A percentile compares a stretch with the other conserved stretches of the same genome.
Evolutionary conservation across 768 basidiomycete genomes (phyloP).

Genomic region (Favolaschia claudopus): DNA sequence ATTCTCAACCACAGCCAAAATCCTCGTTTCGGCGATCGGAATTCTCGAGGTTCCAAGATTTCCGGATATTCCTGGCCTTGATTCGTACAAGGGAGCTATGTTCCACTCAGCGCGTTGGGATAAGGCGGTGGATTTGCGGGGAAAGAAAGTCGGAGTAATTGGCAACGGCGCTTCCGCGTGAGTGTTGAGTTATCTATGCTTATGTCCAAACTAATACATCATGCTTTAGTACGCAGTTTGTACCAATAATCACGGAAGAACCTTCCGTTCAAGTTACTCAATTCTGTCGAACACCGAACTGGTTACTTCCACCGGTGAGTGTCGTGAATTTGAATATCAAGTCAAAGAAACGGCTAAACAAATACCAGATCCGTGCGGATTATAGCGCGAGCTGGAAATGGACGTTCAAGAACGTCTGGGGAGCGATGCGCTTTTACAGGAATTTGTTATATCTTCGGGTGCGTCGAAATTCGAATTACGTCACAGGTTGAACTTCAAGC

Average conservation of each 20-base stretch:
- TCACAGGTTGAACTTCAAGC: neutral
- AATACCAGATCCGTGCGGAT: conserved; percentile 28
- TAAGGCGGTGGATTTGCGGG: conserved; percentile 42
- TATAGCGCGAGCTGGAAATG: conserved; percentile 46
- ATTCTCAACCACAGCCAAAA: conserved; percentile 43
- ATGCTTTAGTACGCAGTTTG: conserved; percentile 60
- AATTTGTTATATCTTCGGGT: conserved; percentile 26
- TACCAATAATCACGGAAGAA: conserved; percentile 61
- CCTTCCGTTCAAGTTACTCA: conserved; percentile 59
- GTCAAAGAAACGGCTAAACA: neutral
- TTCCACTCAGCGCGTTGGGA: conserved; percentile 67
- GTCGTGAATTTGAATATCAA: conserved; percentile 8
- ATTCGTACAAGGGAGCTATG: conserved; percentile 51
- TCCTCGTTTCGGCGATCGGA: conserved; percentile 60
- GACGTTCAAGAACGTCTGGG: conserved; percentile 50
- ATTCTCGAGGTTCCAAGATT: conserved; percentile 52
- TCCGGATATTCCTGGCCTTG: conserved; percentile 43
- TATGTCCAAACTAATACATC: neutral
- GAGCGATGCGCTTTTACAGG: conserved; percentile 42
- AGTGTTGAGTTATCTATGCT: conserved; percentile 25
- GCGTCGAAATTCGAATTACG: neutral
- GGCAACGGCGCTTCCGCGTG: conserved; percentile 66
- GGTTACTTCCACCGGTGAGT: conserved; percentile 61
- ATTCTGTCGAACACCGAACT: conserved; percentile 67
- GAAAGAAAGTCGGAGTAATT: conserved; percentile 62